Evolutionary conservation across 2,329 filamentous ascomycete genomes (phyloP).

Genomic region (Fusarium nisikadoi): DNA sequence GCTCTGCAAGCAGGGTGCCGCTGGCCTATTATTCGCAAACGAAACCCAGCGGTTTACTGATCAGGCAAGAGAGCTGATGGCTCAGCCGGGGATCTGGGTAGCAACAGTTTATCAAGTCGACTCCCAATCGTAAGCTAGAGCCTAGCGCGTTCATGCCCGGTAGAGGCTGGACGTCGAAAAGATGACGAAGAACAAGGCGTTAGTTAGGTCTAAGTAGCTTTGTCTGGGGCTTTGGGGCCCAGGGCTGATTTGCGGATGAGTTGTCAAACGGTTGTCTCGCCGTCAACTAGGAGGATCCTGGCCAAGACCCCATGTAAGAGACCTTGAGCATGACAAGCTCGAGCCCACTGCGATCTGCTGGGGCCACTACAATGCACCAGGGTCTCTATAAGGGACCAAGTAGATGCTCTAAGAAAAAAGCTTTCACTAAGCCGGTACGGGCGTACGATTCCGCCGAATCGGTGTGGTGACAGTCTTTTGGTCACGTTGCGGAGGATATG

Average conservation of each 20-base stretch:
- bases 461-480: conserved; percentile 40
- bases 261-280: conserved; percentile 52
- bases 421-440: conserved; percentile 38
- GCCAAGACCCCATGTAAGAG: conserved; percentile 50
- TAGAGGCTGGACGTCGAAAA: conserved; percentile 42
- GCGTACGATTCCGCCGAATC: conserved; percentile 42
- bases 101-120: conserved; percentile 46
- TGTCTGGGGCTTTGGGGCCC: conserved; percentile 44
- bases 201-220: conserved; percentile 44
- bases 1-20: conserved; percentile 43
- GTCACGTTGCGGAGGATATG: conserved; percentile 36
- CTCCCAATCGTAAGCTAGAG: conserved; percentile 45
- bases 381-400: conserved; percentile 49
- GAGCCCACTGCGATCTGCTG: conserved; percentile 53
- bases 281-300: conserved; percentile 55
- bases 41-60: conserved; percentile 42
- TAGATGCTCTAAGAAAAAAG: conserved; percentile 21
- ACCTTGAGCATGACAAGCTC: conserved; percentile 54
- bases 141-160: conserved; percentile 46
- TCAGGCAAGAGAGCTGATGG: conserved; percentile 46
- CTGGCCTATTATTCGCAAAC: conserved; percentile 45
- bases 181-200: conserved; percentile 46
- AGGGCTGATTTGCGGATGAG: conserved; percentile 49
- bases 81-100: conserved; percentile 44
- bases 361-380: conserved; percentile 54